These are phyloP conservation scores for Saxophila tyrrhenica DNA, from an alignment of 495 filamentous ascomycete species.

Conservation along the genomic window DNA sequence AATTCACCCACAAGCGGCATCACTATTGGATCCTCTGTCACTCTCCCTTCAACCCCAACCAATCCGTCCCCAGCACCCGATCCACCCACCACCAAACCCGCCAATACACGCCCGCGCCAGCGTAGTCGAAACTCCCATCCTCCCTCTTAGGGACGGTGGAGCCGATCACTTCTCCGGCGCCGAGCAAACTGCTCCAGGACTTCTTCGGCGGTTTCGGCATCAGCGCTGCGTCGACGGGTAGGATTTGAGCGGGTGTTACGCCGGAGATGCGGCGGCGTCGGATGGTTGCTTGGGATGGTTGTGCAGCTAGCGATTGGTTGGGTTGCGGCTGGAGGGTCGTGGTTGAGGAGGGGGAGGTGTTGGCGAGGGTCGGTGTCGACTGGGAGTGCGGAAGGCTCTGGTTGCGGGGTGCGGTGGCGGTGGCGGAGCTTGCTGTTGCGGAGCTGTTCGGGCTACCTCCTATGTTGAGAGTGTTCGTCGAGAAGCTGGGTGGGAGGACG, in stretches of 20 bases:
- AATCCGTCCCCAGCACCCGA: slow-evolving; percentile 26
- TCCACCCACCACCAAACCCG: slow-evolving; percentile 30
- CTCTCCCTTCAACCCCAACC: slow-evolving; percentile 32
- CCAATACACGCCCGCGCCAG: slow-evolving; percentile 69
- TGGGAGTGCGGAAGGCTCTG: not conserved
- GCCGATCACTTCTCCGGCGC: slow-evolving; percentile 65
- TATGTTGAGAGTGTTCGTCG: slow-evolving; percentile 3
- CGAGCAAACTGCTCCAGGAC: slow-evolving; percentile 31
- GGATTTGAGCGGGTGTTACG: slow-evolving; percentile 23
- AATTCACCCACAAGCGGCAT: not conserved
- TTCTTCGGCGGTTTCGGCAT: slow-evolving; percentile 26
- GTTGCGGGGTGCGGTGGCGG: slow-evolving; percentile 36
- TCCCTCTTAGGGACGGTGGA: slow-evolving; percentile 63
- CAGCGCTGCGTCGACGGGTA: slow-evolving; percentile 27
- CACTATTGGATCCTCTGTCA: slow-evolving; percentile 9
- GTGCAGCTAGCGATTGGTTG: not conserved
- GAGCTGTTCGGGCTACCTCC: slow-evolving; percentile 7
- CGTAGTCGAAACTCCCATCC: slow-evolving; percentile 70
- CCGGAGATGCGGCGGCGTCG: slow-evolving; percentile 17
- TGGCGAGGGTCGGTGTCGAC: not conserved
- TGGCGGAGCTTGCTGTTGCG: slow-evolving; percentile 45
- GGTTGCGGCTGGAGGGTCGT: not conserved
- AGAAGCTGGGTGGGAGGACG: slow-evolving; percentile 14
- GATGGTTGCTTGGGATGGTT: not conserved
- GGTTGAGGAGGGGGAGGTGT: not conserved